Conservation (phyloP, 2,329 filamentous ascomycete genomes). For the Pseudogymnoascus sp. region DNA sequence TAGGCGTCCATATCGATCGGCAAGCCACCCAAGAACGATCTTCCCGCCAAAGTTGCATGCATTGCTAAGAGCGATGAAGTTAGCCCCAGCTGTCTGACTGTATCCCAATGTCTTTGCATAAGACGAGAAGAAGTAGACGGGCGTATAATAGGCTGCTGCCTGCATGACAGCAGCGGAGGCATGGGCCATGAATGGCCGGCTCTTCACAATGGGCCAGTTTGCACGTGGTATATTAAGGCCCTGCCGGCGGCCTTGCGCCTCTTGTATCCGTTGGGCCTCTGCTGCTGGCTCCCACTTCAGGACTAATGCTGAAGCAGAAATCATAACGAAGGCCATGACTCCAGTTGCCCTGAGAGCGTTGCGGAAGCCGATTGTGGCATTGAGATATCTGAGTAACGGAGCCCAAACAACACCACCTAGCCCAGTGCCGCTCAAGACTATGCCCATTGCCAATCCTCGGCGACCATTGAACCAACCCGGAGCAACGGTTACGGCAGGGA, state of each 20-base stretch:
- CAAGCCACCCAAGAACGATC: conserved; percentile 30
- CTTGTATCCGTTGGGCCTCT: neutral
- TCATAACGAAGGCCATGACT: conserved; percentile 25
- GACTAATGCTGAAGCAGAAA: conserved; percentile 13
- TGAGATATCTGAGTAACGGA: conserved; percentile 19
- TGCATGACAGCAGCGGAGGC: conserved; percentile 30
- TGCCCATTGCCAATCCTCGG: conserved; percentile 32
- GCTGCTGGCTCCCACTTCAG: conserved; percentile 12
- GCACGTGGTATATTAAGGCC: conserved; percentile 23
- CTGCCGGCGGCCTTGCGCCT: conserved; percentile 3
- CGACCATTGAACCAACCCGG: conserved; percentile 32
- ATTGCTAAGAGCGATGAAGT: conserved; percentile 33
- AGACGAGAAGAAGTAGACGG: conserved; percentile 32
- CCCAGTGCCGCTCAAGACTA: conserved; percentile 31
- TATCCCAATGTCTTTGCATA: conserved; percentile 33
- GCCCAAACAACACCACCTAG: conserved; percentile 31
- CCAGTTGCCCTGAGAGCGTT: conserved; percentile 30
- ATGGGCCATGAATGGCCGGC: conserved; percentile 31
- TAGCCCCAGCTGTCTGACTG: conserved; percentile 28
- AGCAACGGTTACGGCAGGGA: conserved; percentile 31
- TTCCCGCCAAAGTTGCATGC: conserved; percentile 32
- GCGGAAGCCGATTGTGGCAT: conserved; percentile 27
- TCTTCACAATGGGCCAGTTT: conserved; percentile 28
- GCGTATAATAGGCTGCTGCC: conserved; percentile 31
- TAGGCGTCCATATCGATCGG: conserved; percentile 32